These are phyloP conservation scores for Sporothrix brasiliensis DNA, from an alignment of 2,329 filamentous ascomycete genomes.

Conservation along the genomic window DNA sequence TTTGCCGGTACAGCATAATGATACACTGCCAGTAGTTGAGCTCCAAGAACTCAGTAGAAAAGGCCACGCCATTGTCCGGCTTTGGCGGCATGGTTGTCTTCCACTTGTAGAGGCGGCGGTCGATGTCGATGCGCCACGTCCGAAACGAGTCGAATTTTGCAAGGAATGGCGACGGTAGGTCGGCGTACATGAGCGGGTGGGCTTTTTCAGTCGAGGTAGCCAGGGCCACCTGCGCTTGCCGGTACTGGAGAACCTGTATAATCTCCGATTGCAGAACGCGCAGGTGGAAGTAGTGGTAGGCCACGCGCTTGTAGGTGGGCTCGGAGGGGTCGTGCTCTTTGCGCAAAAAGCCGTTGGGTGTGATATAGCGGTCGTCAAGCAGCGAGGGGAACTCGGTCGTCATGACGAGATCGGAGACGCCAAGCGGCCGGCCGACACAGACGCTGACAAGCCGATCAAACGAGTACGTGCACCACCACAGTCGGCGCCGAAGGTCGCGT, in stretches of 20 bases:
- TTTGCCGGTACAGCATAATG: conserved; percentile 93
- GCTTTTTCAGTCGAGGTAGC: conserved; percentile 65
- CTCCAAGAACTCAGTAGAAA: conserved; percentile 86
- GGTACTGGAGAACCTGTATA: conserved; percentile 87
- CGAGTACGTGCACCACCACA: conserved; percentile 98
- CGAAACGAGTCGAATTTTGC: conserved; percentile 82
- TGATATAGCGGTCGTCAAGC: conserved; percentile 87
- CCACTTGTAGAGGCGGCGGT: conserved; percentile 81
- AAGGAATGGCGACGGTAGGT: conserved; percentile 82
- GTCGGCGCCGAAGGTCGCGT: conserved; percentile 78
- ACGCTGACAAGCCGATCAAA: conserved; percentile 93
- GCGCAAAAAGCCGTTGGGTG: conserved; percentile 70
- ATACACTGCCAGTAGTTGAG: conserved; percentile 98
- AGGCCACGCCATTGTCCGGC: conserved; percentile 80
- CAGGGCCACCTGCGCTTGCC: conserved; percentile 80
- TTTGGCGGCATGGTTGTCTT: conserved; percentile 78
- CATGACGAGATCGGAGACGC: conserved; percentile 93
- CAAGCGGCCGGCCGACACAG: conserved; percentile 89
- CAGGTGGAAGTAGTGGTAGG: conserved; percentile 89
- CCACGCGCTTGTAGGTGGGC: conserved; percentile 86
- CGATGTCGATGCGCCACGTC: conserved; percentile 86
- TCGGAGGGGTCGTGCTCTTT: conserved; percentile 59
- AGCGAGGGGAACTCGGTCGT: conserved; percentile 92
- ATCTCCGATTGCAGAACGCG: conserved; percentile 92
- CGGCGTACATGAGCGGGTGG: conserved; percentile 70